Evolutionary conservation across 1,139 yeast genomes (phyloP), one percentile per base, ranked within the genome.

Genomic region (Meyerozyma carpophila): DNA sequence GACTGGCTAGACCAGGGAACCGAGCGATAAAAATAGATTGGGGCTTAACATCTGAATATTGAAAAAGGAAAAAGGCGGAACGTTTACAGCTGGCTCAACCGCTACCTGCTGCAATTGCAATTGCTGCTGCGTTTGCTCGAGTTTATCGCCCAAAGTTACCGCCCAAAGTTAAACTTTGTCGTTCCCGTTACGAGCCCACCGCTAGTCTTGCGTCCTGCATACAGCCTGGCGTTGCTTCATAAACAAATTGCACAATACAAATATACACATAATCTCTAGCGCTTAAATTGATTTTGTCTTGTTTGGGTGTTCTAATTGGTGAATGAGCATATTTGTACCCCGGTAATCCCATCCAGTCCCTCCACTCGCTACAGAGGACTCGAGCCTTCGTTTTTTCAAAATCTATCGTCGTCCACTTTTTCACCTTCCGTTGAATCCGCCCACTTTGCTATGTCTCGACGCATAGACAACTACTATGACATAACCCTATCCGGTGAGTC

Each of bases 1-100:
- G 95, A 86, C 44, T 93, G 98, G 98, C 84, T 88, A 11, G 89
- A 81, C 26, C 50, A 44, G 13, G 27, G 20, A 11, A 8, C 34
- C 14, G 34, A 14, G 9, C 20, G 20, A 31, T 31, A 31, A 31
- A 13, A 13, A 31, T 14, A 31, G 34, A 31, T n/a, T 31, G n/a
- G n/a, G n/a, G n/a, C n/a, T n/a, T n/a, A n/a, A n/a, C n/a, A n/a
- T n/a, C n/a, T n/a, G n/a, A n/a, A n/a, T n/a, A n/a, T n/a, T n/a
- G n/a, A n/a, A n/a, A n/a, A n/a, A n/a, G n/a, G n/a, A n/a, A n/a
- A n/a, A n/a, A n/a, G n/a, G n/a, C n/a, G n/a, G n/a, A n/a, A n/a
- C n/a, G n/a, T n/a, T n/a, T n/a, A n/a, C n/a, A n/a, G n/a, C n/a
- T n/a, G n/a, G n/a, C n/a, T n/a, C n/a, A n/a, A n/a, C n/a, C n/a